Conservation (phyloP, 139 green algal species). For the Tetraselmis chui region DNA sequence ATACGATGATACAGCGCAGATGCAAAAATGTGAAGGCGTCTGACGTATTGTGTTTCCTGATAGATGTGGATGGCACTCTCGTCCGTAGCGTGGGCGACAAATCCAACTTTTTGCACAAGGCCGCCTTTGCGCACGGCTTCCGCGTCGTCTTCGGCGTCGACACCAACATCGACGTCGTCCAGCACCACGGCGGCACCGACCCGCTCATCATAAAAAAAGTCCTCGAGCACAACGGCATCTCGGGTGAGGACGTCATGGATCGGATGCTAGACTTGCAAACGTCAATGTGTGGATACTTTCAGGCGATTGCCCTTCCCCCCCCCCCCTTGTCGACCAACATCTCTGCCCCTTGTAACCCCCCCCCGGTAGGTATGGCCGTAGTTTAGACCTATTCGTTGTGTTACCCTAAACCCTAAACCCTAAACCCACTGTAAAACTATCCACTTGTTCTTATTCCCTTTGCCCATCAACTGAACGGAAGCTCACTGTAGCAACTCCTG, state of each 20-base stretch:
- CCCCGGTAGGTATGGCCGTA: too few species aligned
- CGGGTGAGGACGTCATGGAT: conserved; percentile 21
- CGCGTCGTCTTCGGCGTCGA: conserved; percentile 44
- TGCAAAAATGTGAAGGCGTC: too few species aligned
- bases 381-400: too few species aligned
- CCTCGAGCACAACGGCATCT: conserved; percentile 36
- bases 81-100: conserved; percentile 35
- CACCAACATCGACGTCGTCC: conserved; percentile 52
- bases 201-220: conserved; percentile 46
- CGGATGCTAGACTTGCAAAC: conserved; percentile 30
- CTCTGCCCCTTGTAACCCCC: too few species aligned
- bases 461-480: too few species aligned
- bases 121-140: conserved; percentile 44
- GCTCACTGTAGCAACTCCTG: too few species aligned
- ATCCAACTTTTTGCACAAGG: conserved; percentile 60
- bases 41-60: too few species aligned
- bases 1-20: too few species aligned
- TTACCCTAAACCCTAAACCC: too few species aligned
- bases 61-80: conserved; percentile 64
- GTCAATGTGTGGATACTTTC: conserved; percentile 48
- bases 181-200: conserved; percentile 63
- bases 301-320: conserved; percentile 7
- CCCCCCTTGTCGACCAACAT: too few species aligned
- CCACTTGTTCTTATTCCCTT: too few species aligned
- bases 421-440: too few species aligned